Evolutionary conservation across 768 basidiomycete genomes (phyloP), one percentile per base, ranked within the genome.

Genomic region (Dictyophora rubrovolvata): DNA sequence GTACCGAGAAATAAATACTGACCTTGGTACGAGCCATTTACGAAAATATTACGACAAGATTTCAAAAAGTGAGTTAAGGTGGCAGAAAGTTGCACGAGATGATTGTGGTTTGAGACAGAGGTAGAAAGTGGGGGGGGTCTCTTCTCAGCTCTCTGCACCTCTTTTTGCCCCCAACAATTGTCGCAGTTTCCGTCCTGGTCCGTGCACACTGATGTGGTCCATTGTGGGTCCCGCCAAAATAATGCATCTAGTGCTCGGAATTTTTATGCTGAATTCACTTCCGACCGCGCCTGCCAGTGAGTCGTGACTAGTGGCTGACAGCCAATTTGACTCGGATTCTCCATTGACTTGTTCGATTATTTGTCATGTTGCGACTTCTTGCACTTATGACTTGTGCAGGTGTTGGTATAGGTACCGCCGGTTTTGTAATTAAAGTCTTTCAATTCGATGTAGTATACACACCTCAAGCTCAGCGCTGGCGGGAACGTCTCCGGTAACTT

Each of bases 11-110:
- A 11, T 35, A 21, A n/a, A 36, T 35, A 59, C 57, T 51, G 6
- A 59, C 57, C 57, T 59, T 59, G 28, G 57, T 59, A 59, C 57
- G 57, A 59, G 57, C 57, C 57, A 59, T 59, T 33, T 21, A 37
- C 3, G 49, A 48, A 12, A 14, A 48, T 21, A 51, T 14, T 21
- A 33, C 33, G 34, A 46, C 10, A 42, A 42, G 28, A 34, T 48
- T 46, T 22, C 28, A 21, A 18, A 20, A 36, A 12, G 11, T n/a
- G 21, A 59, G 52, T 48, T 52, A 23, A 14, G 1, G 57, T 59
- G 57, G 57, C 57, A 42, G 42, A 59, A 59, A 36, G 48, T 52
- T 53, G 35, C 28, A 51, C 35, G 57, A 59, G 57, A 59, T 52
- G 57, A 59, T 59, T 47, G 49, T 59, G 57, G 57, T 59, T 51